These are phyloP conservation scores for Potentilla sterilis DNA, from an alignment of 306 rosid genomes.

Conservation along the genomic window DNA sequence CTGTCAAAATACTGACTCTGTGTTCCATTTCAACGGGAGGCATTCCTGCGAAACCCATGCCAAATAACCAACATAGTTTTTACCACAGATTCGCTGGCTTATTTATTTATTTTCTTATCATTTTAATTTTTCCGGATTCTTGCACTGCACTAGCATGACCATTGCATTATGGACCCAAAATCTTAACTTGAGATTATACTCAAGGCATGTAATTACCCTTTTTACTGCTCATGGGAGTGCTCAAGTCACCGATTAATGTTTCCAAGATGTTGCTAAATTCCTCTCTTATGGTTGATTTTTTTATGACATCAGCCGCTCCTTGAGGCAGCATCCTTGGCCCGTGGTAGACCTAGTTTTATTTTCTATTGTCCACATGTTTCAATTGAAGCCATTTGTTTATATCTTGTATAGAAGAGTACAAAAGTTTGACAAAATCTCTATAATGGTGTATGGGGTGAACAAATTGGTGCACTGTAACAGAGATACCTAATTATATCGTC, in stretches of 20 bases:
- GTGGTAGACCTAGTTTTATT: neutral
- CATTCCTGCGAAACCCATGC: neutral
- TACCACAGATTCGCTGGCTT: neutral
- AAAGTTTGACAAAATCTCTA: neutral
- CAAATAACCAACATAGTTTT: neutral
- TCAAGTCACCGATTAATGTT: neutral
- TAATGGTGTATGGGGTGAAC: neutral
- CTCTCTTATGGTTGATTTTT: neutral
- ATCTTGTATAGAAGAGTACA: neutral
- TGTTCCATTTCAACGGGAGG: neutral
- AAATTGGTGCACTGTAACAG: neutral
- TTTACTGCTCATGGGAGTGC: neutral
- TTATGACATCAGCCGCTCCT: neutral
- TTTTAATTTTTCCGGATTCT: neutral
- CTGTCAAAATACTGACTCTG: neutral
- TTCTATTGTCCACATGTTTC: neutral
- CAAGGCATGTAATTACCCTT: neutral
- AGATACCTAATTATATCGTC: neutral
- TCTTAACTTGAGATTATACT: neutral
- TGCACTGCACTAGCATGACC: neutral
- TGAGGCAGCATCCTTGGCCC: neutral
- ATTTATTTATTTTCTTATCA: neutral
- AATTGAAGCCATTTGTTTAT: neutral
- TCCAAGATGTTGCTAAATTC: neutral
- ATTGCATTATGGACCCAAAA: conserved; percentile 1